Evolutionary conservation across 2,329 filamentous ascomycete species (phyloP).

Genomic region (Colletotrichum graminicola): DNA sequence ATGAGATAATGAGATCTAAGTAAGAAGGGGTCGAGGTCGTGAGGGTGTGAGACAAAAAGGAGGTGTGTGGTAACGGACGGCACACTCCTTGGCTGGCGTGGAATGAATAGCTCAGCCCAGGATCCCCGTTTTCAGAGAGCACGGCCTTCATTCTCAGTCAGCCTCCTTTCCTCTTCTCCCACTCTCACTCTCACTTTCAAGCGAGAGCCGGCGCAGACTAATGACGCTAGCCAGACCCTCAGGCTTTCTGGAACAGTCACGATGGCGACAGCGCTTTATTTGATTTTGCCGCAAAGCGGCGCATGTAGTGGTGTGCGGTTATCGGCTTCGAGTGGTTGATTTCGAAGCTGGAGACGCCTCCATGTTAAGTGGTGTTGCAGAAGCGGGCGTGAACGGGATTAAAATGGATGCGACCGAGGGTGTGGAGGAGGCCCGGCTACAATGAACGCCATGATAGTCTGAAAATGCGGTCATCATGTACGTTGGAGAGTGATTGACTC

Average conservation of each 20-base stretch:
- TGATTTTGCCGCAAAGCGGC: slow-evolving; percentile 30
- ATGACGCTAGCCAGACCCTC: slow-evolving; percentile 27
- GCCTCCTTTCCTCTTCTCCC: slow-evolving; percentile 19
- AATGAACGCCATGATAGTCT: slow-evolving; percentile 33
- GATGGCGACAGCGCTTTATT: slow-evolving; percentile 38
- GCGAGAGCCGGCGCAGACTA: slow-evolving; percentile 26
- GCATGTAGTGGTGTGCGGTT: slow-evolving; percentile 33
- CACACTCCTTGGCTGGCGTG: slow-evolving; percentile 36
- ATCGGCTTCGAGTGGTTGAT: slow-evolving; percentile 19
- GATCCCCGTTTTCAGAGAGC: slow-evolving; percentile 35
- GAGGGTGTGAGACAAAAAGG: slow-evolving; percentile 35
- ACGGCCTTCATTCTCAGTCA: slow-evolving; percentile 37
- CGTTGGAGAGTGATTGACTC: slow-evolving; percentile 34
- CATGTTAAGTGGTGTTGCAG: slow-evolving; percentile 29
- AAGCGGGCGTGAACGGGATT: slow-evolving; percentile 35
- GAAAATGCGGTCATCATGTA: slow-evolving; percentile 42
- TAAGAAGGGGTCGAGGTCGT: slow-evolving; percentile 32
- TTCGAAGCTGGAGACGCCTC: slow-evolving; percentile 31
- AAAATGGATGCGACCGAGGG: slow-evolving; percentile 23
- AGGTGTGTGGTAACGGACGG: slow-evolving; percentile 32
- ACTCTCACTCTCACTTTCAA: slow-evolving; percentile 11
- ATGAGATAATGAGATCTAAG: slow-evolving; percentile 37
- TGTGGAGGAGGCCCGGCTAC: slow-evolving; percentile 25
- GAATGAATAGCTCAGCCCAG: slow-evolving; percentile 32
- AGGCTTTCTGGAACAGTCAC: slow-evolving; percentile 17